These are phyloP conservation scores for Parafenestella ontariensis DNA, from an alignment of 2,329 filamentous ascomycete species.

Conservation along the genomic window DNA sequence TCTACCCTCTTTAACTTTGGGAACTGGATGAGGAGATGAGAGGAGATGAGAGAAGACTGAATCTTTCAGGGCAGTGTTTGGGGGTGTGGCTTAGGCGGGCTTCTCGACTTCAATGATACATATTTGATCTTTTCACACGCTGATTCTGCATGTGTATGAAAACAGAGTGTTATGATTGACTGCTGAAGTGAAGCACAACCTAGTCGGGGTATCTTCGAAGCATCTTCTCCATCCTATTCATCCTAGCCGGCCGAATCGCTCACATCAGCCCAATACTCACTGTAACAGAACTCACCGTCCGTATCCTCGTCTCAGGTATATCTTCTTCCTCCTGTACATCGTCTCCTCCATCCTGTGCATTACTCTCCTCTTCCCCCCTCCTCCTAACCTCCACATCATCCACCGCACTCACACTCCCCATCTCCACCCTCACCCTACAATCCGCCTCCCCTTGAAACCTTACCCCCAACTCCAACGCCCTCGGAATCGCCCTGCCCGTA, in stretches of 20 bases:
- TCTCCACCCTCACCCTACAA: constrained; percentile 66
- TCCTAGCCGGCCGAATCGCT: not conserved
- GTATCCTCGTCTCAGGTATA: constrained; percentile 52
- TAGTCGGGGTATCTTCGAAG: constrained; percentile 12
- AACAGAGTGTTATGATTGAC: not conserved
- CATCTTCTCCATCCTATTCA: not conserved
- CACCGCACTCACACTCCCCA: constrained; percentile 68
- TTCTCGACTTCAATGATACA: constrained; percentile 43
- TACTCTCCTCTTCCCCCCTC: constrained; percentile 7
- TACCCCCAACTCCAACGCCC: constrained; percentile 66
- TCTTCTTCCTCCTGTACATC: constrained; percentile 38
- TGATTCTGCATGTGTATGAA: not conserved
- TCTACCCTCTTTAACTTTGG: constrained; percentile 8
- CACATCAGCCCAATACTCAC: constrained; percentile 40
- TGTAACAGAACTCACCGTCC: constrained; percentile 42
- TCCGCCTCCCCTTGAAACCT: constrained; percentile 70
- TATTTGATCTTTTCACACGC: constrained; percentile 23
- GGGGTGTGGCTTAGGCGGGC: constrained; percentile 2
- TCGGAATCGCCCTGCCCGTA: constrained; percentile 71
- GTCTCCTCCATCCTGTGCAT: constrained; percentile 25
- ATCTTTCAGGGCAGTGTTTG: not conserved
- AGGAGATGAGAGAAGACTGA: not conserved
- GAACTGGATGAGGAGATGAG: constrained; percentile 18
- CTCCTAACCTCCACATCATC: constrained; percentile 65
- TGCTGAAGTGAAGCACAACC: not conserved